Evolutionary conservation across 306 rosid genomes (phyloP).

Genomic region (Cucurbita maxima): DNA sequence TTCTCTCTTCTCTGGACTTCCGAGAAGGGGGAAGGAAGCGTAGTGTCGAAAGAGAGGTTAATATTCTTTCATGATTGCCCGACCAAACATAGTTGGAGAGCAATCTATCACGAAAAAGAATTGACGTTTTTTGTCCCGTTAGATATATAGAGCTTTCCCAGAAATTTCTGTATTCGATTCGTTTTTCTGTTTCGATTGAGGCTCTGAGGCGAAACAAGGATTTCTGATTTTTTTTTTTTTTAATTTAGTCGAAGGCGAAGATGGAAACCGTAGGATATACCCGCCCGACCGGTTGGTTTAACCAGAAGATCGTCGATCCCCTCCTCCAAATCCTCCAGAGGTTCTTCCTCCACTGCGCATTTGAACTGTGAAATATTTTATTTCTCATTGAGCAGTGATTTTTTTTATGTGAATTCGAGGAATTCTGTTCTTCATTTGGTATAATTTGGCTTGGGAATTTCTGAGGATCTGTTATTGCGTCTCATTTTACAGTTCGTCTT

Average conservation of each 20-base stretch:
- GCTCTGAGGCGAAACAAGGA: background rate
- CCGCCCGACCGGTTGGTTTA: conserved; percentile 40
- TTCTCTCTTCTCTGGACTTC: background rate
- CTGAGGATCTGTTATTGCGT: background rate
- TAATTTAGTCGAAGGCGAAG: background rate
- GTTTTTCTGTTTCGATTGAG: background rate
- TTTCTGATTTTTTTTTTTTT: background rate
- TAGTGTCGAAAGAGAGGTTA: no score
- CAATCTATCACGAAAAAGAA: background rate
- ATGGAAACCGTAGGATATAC: conserved; percentile 16
- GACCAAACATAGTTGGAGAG: background rate
- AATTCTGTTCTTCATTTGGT: background rate
- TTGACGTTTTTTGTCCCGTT: background rate
- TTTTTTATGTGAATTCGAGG: background rate
- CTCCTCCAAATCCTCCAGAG: conserved; percentile 52
- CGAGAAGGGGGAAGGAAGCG: background rate
- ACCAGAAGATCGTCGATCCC: conserved; percentile 52
- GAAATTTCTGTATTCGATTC: background rate
- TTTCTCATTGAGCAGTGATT: background rate
- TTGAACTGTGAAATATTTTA: background rate
- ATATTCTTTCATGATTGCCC: background rate
- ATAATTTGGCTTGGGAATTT: background rate
- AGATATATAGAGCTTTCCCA: background rate
- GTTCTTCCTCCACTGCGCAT: conserved; percentile 17
- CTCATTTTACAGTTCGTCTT: background rate